Percentiles rank a stretch among this genome's conserved stretches.
These are phyloP conservation scores for Cryptosporidium parvum DNA, from an alignment of 169 alveolate genomes.

Conservation along the genomic window DNA sequence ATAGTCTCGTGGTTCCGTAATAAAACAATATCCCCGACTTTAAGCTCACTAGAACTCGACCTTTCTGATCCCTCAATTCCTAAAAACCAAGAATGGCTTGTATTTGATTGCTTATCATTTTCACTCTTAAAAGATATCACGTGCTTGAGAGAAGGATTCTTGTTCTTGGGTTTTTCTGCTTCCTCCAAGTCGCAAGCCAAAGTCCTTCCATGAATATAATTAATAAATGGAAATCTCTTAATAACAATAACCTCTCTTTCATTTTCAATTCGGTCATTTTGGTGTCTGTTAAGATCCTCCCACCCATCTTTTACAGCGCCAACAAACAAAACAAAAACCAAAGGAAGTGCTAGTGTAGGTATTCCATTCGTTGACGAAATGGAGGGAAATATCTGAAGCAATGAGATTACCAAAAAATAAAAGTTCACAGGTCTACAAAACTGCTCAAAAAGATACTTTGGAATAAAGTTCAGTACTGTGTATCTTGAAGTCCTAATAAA, in stretches of 20 bases:
- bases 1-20: slow-evolving; percentile 87
- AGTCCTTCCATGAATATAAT: slow-evolving; percentile 37
- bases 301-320: slow-evolving; percentile 87
- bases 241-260: slow-evolving; percentile 68
- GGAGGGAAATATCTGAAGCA: slow-evolving; percentile 79
- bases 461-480: slow-evolving; percentile 79
- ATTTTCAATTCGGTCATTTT: slow-evolving; percentile 80
- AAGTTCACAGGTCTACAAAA: slow-evolving; percentile 81
- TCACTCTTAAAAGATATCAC: slow-evolving; percentile 32
- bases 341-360: slow-evolving; percentile 80
- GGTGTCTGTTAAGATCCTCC: slow-evolving; percentile 83
- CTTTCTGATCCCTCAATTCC: slow-evolving; percentile 55
- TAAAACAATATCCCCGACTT: slow-evolving; percentile 86
- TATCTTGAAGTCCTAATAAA: slow-evolving; percentile 78
- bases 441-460: slow-evolving; percentile 81
- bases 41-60: slow-evolving; percentile 80
- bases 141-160: slow-evolving; percentile 24
- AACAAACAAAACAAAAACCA: slow-evolving; percentile 83
- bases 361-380: slow-evolving; percentile 80
- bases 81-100: background rate
- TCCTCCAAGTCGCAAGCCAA: slow-evolving; percentile 37
- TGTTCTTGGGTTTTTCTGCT: slow-evolving; percentile 16
- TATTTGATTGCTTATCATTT: background rate
- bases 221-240: slow-evolving; percentile 28
- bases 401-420: slow-evolving; percentile 80